Conservation (phyloP, 2,329 filamentous ascomycete genomes). For the Aspergillus sp. region DNA sequence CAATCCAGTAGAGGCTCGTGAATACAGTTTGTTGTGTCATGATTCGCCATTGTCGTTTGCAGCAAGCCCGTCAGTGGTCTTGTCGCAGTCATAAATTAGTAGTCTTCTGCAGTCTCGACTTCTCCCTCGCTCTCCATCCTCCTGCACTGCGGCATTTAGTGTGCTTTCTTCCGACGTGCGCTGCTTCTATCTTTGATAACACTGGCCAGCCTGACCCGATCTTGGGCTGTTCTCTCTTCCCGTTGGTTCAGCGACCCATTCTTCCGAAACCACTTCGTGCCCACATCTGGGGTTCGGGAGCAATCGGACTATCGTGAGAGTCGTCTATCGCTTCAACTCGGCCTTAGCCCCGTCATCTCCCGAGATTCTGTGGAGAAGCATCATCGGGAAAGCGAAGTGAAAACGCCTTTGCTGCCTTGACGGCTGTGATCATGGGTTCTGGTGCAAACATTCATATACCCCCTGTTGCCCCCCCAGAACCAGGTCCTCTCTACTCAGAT, state of each 20-base stretch:
- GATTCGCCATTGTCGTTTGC: constrained; percentile 10
- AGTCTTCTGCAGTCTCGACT: background rate
- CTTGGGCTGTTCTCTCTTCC: constrained; percentile 14
- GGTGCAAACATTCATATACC: constrained; percentile 46
- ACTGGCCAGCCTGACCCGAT: constrained; percentile 10
- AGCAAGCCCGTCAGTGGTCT: constrained; percentile 4
- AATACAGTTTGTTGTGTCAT: constrained; percentile 9
- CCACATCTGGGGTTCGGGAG: constrained; percentile 32
- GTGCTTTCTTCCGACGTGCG: constrained; percentile 10
- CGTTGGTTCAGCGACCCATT: constrained; percentile 21
- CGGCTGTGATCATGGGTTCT: constrained; percentile 30
- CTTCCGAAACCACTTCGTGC: constrained; percentile 27
- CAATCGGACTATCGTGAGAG: constrained; percentile 29
- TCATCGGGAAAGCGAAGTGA: constrained; percentile 21
- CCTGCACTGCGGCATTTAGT: constrained; percentile 19
- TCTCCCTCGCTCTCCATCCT: background rate
- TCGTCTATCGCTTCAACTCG: constrained; percentile 25
- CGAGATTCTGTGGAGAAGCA: constrained; percentile 42
- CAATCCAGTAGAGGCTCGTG: background rate
- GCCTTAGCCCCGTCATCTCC: constrained; percentile 38
- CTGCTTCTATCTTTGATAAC: constrained; percentile 11
- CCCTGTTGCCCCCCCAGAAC: constrained; percentile 41
- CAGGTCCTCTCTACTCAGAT: constrained; percentile 53
- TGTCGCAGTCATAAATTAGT: constrained; percentile 3
- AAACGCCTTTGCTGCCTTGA: constrained; percentile 8